These are phyloP conservation scores for Arctium lappa DNA, from an alignment of 129 eudicot species.

Conservation along the genomic window DNA sequence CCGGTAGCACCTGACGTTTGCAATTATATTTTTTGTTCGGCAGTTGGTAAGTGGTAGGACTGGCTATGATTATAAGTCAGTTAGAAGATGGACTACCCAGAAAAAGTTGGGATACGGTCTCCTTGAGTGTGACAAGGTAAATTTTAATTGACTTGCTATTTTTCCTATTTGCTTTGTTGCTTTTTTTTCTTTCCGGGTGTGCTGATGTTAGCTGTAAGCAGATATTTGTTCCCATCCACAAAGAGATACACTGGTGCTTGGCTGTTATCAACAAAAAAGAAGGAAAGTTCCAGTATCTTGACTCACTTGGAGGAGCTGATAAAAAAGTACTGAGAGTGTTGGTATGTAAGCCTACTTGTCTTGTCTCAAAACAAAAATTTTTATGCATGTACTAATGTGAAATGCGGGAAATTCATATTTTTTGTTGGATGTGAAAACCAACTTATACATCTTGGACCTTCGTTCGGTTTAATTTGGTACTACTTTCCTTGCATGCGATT, in stretches of 20 bases:
- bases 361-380: neutral
- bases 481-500: neutral
- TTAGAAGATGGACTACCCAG: constrained; percentile 88
- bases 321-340: constrained; percentile 50
- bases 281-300: constrained; percentile 81
- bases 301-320: constrained; percentile 76
- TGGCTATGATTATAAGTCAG: constrained; percentile 79
- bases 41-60: constrained; percentile 62
- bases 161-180: neutral
- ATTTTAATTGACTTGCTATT: neutral
- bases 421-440: neutral
- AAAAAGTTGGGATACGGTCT: constrained; percentile 84
- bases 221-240: constrained; percentile 97
- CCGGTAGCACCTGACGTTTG: neutral
- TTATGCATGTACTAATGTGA: neutral
- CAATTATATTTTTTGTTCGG: constrained; percentile 1
- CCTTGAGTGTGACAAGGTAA: constrained; percentile 84
- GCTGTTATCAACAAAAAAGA: constrained; percentile 91
- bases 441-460: neutral
- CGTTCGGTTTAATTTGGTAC: neutral
- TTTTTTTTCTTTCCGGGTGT: neutral
- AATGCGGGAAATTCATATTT: neutral
- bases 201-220: constrained; percentile 15
- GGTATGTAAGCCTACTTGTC: constrained; percentile 44
- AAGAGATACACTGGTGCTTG: constrained; percentile 90